These are phyloP conservation scores for Podospora australis DNA, from an alignment of 495 filamentous ascomycete genomes.

Conservation along the genomic window DNA sequence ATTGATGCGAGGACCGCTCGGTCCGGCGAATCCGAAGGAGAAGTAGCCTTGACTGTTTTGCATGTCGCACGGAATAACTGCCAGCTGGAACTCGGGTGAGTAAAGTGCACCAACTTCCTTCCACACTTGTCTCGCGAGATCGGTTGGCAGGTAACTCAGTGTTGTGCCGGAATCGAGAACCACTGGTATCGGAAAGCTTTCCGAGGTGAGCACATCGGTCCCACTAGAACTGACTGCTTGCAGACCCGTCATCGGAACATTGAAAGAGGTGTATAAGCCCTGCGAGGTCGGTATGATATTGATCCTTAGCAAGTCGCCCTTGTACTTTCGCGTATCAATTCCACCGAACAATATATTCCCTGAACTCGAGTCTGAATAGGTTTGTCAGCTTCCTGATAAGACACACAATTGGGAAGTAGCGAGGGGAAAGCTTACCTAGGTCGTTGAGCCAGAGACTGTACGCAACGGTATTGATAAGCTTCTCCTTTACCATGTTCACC, in stretches of 20 bases:
- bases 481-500: conserved; percentile 62
- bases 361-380: conserved; percentile 28
- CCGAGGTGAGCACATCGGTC: conserved; percentile 44
- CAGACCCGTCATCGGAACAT: conserved; percentile 64
- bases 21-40: conserved; percentile 65
- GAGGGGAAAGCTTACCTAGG: conserved; percentile 37
- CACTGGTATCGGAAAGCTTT: conserved; percentile 53
- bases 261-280: conserved; percentile 51
- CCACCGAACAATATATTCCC: conserved; percentile 72
- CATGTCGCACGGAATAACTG: conserved; percentile 66
- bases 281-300: conserved; percentile 45
- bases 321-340: conserved; percentile 81
- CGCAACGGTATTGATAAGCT: conserved; percentile 70
- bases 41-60: conserved; percentile 56
- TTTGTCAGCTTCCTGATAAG: neutral
- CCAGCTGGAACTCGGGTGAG: conserved; percentile 37
- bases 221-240: conserved; percentile 40
- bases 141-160: conserved; percentile 74
- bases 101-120: conserved; percentile 60
- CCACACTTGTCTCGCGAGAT: conserved; percentile 59
- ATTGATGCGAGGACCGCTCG: conserved; percentile 55
- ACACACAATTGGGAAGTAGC: no score
- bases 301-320: conserved; percentile 65
- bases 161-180: conserved; percentile 88
- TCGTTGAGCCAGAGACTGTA: conserved; percentile 91